These are phyloP conservation scores for Rhizopogon sp. DNA, from an alignment of 768 basidiomycete genomes.

Conservation along the genomic window DNA sequence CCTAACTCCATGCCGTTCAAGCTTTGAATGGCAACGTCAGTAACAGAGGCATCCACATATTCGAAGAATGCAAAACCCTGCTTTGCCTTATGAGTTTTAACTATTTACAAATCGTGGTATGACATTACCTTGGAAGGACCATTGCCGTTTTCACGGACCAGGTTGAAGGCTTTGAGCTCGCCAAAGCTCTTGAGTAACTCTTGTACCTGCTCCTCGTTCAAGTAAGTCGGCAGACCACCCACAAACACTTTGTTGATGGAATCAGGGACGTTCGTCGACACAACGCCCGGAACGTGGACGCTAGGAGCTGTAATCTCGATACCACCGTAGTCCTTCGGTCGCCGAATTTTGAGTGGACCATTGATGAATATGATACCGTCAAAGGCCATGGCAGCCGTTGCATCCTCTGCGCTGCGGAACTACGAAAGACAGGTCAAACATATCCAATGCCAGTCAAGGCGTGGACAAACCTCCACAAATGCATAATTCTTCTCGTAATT, in stretches of 20 bases:
- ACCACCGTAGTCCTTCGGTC: constrained; percentile 96
- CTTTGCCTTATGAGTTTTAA: background rate
- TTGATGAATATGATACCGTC: constrained; percentile 97
- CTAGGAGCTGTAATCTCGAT: constrained; percentile 55
- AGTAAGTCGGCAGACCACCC: constrained; percentile 90
- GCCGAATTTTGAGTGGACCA: constrained; percentile 92
- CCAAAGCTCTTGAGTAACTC: constrained; percentile 97
- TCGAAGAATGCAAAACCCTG: constrained; percentile 99
- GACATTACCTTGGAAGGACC: constrained; percentile 76
- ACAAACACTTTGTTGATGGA: constrained; percentile 98
- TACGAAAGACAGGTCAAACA: constrained; percentile 28
- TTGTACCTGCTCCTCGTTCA: constrained; percentile 98
- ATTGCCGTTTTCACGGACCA: constrained; percentile 91
- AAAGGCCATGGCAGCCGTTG: constrained; percentile 94
- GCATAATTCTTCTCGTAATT: constrained; percentile 99
- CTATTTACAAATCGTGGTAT: background rate
- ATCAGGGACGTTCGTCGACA: constrained; percentile 96
- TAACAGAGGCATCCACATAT: constrained; percentile 84
- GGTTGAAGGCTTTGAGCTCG: constrained; percentile 95
- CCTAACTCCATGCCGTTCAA: constrained; percentile 98
- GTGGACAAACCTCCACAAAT: constrained; percentile 80
- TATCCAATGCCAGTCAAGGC: background rate
- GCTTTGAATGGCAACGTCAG: constrained; percentile 94
- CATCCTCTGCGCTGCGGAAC: constrained; percentile 98
- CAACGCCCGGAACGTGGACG: constrained; percentile 87